A percentile compares a stretch with the other conserved stretches of the same genome.
Conservation (phyloP, 2,329 filamentous ascomycete genomes). For the Torrubiellomyces zombiae region DNA sequence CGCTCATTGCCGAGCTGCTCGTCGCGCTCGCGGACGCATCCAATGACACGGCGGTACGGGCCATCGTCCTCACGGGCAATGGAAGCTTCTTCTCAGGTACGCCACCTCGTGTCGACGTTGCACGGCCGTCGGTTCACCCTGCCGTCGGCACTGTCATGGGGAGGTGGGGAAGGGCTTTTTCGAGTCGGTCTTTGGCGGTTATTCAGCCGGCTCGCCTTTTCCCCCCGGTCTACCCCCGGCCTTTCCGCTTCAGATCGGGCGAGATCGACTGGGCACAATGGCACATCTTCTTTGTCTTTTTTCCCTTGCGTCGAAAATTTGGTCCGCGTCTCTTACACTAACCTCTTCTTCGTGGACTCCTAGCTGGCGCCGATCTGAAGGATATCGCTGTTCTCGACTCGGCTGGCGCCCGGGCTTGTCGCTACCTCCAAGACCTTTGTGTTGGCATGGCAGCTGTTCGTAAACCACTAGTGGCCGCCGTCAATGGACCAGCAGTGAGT, state of each 20-base stretch:
- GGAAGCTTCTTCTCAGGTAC: slow-evolving; percentile 10
- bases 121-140: slow-evolving; percentile 6
- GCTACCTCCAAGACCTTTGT: slow-evolving; percentile 25
- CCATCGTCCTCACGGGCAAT: slow-evolving; percentile 20
- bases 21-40: slow-evolving; percentile 9
- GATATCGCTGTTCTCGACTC: slow-evolving; percentile 18
- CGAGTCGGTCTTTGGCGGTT: too few relatives aligned
- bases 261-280: too few relatives aligned
- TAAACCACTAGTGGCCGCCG: slow-evolving; percentile 32
- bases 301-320: too few relatives aligned
- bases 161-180: too few relatives aligned
- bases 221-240: too few relatives aligned
- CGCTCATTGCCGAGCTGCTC: slow-evolving; percentile 29
- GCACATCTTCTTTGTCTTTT: too few relatives aligned
- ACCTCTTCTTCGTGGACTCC: too few relatives aligned
- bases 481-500: slow-evolving; percentile 33
- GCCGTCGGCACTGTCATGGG: too few relatives aligned
- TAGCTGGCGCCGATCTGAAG: slow-evolving; percentile 19
- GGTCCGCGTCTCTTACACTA: too few relatives aligned
- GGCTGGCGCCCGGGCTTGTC: slow-evolving; percentile 13
- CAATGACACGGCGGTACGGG: slow-evolving; percentile 11
- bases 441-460: slow-evolving; percentile 15
- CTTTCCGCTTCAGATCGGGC: too few relatives aligned
- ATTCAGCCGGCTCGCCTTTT: too few relatives aligned
- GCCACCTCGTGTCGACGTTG: too few relatives aligned